Percentiles rank a stretch among this genome's conserved stretches.
Evolutionary conservation across 495 filamentous ascomycete species (phyloP).

Genomic region (Massariosphaeria phaeospora): DNA sequence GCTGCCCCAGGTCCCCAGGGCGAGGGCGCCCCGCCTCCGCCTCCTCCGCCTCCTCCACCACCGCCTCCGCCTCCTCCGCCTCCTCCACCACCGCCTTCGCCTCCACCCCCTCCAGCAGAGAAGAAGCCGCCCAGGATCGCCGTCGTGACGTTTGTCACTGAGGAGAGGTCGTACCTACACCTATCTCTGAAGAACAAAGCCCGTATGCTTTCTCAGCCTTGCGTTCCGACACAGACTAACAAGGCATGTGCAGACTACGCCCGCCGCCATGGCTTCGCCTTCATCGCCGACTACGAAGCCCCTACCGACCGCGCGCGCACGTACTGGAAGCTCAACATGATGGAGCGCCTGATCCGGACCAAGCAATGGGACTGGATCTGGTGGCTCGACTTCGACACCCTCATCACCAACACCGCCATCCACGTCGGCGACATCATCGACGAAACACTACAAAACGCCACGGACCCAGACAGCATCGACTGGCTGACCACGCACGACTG

Average conservation of each 20-base stretch:
- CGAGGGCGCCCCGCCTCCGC: not conserved
- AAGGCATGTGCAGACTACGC: constrained; percentile 22
- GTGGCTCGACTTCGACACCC: constrained; percentile 34
- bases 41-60: not conserved
- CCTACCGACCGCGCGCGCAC: constrained; percentile 18
- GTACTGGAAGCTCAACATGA: constrained; percentile 35
- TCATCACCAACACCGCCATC: constrained; percentile 27
- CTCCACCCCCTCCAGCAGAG: not conserved
- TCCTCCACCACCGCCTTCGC: not conserved
- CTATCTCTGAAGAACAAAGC: constrained; percentile 32
- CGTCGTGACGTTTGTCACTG: constrained; percentile 29
- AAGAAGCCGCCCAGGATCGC: constrained; percentile 18
- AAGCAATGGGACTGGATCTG: constrained; percentile 38
- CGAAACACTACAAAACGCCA: constrained; percentile 25
- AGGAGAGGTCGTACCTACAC: constrained; percentile 30
- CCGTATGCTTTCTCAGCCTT: constrained; percentile 9
- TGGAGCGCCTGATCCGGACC: constrained; percentile 30
- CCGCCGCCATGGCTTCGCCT: constrained; percentile 29
- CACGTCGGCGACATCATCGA: constrained; percentile 31
- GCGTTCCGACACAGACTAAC: not conserved
- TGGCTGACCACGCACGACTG: constrained; percentile 28
- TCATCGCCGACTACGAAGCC: constrained; percentile 34
- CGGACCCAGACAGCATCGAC: constrained; percentile 27
- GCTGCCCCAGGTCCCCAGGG: not conserved
- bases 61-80: not conserved